A percentile compares a stretch with the other conserved stretches of the same genome.
Evolutionary conservation across 768 basidiomycete genomes (phyloP).

Genomic region (Asterophora parasitica): DNA sequence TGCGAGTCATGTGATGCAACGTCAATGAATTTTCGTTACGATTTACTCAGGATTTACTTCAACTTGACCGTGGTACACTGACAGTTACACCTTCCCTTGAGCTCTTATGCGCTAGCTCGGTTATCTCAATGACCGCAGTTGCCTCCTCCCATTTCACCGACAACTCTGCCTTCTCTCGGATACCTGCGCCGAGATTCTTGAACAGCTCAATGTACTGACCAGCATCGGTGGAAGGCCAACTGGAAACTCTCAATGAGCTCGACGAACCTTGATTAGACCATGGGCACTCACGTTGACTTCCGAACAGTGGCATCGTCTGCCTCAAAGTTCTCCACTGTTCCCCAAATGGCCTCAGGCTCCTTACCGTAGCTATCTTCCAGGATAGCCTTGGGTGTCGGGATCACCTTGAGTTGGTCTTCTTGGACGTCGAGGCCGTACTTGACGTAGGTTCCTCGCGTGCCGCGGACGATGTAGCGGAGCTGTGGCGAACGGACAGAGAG

Average conservation of each 20-base stretch:
- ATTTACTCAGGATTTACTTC: no score
- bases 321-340: conserved; percentile 52
- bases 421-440: conserved; percentile 79
- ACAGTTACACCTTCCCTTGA: conserved; percentile 51
- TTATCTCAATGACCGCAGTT: conserved; percentile 65
- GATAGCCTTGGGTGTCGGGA: conserved; percentile 42
- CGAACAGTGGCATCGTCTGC: conserved; percentile 39
- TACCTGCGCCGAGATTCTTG: conserved; percentile 59
- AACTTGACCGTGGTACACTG: conserved; percentile 20
- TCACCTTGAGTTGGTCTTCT: conserved; percentile 67
- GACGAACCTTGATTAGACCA: not conserved
- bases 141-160: conserved; percentile 75
- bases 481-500: conserved; percentile 65
- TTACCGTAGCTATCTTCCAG: conserved; percentile 46
- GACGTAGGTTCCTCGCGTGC: conserved; percentile 63
- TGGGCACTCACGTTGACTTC: conserved; percentile 28
- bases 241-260: conserved; percentile 21
- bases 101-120: conserved; percentile 69
- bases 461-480: conserved; percentile 67
- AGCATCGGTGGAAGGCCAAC: conserved; percentile 58
- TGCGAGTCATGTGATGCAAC: conserved; percentile 6
- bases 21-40: no score
- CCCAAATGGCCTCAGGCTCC: conserved; percentile 63
- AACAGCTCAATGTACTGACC: conserved; percentile 62
- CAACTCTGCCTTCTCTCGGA: conserved; percentile 48